Conservation (phyloP, 2,329 filamentous ascomycete genomes). For the Xylariaceae sp. region DNA sequence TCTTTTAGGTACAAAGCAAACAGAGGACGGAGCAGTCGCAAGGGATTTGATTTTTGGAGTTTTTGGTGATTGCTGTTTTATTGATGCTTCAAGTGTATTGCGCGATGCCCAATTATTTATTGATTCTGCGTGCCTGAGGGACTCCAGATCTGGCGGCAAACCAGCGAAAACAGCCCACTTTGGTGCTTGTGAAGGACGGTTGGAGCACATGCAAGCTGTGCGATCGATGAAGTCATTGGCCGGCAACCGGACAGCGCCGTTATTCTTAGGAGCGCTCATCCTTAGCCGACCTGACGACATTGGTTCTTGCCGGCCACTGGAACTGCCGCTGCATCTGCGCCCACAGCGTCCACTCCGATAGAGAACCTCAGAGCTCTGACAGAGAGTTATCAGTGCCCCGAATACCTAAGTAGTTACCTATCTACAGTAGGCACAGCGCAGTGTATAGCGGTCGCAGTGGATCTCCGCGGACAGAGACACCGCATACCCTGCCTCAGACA, state of each 20-base stretch:
- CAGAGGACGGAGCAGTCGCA: too few relatives aligned
- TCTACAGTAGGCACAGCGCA: too few relatives aligned
- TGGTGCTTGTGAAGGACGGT: neutral
- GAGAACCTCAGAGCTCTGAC: too few relatives aligned
- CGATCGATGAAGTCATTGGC: conserved; percentile 23
- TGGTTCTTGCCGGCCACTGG: conserved; percentile 8
- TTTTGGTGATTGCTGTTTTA: too few relatives aligned
- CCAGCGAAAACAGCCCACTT: neutral
- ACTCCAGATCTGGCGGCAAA: neutral
- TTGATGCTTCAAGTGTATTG: too few relatives aligned
- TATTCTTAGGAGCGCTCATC: neutral
- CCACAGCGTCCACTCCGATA: too few relatives aligned
- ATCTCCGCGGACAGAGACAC: neutral
- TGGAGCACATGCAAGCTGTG: conserved; percentile 12
- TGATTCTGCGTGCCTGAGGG: neutral
- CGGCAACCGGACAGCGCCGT: neutral
- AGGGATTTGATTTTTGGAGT: too few relatives aligned
- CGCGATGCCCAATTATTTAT: neutral
- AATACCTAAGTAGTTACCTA: too few relatives aligned
- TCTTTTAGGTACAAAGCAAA: neutral
- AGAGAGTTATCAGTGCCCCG: too few relatives aligned
- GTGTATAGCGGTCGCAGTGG: too few relatives aligned
- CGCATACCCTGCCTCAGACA: conserved; percentile 13
- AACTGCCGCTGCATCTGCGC: too few relatives aligned
- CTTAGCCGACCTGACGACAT: neutral